Conservation (phyloP, 805 yeast species). For the Schwanniomyces yamadae region DNA sequence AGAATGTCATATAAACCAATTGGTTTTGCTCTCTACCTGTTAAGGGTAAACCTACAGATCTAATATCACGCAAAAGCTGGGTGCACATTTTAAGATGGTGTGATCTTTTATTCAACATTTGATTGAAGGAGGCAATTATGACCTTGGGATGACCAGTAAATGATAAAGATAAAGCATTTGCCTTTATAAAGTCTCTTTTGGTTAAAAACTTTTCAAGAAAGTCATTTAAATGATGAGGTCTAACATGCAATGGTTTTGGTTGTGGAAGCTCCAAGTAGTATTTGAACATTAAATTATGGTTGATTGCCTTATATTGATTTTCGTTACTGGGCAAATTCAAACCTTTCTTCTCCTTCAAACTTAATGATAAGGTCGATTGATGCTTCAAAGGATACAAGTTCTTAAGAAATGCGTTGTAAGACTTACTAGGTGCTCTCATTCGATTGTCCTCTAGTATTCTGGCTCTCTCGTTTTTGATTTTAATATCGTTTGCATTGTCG, state of each 20-base stretch:
- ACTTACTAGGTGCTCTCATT: conserved; percentile 4
- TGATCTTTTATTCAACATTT: conserved; percentile 18
- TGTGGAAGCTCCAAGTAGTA: conserved; percentile 25
- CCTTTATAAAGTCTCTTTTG: conserved; percentile 25
- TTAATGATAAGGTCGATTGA: conserved; percentile 2
- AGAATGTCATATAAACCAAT: conserved; percentile 29
- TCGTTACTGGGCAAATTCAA: conserved; percentile 7
- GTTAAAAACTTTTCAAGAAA: conserved; percentile 24
- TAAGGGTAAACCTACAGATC: conserved; percentile 23
- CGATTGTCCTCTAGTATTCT: conserved; percentile 1
- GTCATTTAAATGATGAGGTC: conserved; percentile 24
- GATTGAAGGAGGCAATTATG: conserved; percentile 13
- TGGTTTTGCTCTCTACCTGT: conserved; percentile 28
- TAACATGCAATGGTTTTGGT: conserved; percentile 25
- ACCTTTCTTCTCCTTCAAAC: neutral
- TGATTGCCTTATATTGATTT: conserved; percentile 17
- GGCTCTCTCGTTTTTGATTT: conserved; percentile 1
- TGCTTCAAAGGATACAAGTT: conserved; percentile 18
- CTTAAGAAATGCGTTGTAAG: conserved; percentile 13
- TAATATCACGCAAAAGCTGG: conserved; percentile 28
- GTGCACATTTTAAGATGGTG: conserved; percentile 20
- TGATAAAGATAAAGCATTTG: conserved; percentile 16
- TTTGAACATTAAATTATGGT: conserved; percentile 24
- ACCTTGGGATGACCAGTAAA: conserved; percentile 4
- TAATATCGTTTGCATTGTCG: neutral